Percentiles rank a stretch among this genome's conserved stretches.
phyloP scores from a whole-genome alignment of 73 alveolate species.

The Paraurostyla sp. region DNA sequence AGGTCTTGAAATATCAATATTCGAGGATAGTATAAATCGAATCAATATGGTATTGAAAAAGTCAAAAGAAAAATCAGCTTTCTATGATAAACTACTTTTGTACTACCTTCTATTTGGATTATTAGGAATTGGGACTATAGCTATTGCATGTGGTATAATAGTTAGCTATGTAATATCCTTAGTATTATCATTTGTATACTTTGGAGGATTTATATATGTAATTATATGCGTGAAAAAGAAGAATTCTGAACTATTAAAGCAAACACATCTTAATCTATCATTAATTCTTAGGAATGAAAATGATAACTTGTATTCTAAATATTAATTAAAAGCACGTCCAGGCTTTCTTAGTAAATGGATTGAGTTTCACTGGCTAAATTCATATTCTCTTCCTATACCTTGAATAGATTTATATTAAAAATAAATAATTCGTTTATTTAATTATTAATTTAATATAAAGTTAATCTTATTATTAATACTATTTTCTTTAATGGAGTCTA shows the following conservation, averaged over 20 bases:
- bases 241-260: neutral
- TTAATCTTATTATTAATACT: neutral
- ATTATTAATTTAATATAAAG: too few relatives aligned
- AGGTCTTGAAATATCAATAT: neutral
- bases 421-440: too few relatives aligned
- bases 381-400: neutral
- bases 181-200: neutral
- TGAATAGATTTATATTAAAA: neutral
- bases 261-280: neutral
- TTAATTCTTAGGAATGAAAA: constrained; percentile 1
- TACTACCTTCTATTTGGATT: neutral
- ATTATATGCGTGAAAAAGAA: neutral
- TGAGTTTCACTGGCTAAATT: neutral
- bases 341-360: constrained; percentile 21
- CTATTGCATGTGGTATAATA: constrained; percentile 10
- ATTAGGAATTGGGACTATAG: neutral
- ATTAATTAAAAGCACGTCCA: neutral
- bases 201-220: neutral
- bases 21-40: neutral
- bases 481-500: neutral
- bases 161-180: neutral
- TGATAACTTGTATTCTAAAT: neutral
- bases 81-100: neutral
- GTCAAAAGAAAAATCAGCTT: neutral
- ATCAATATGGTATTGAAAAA: neutral